phyloP scores from a whole-genome alignment of 2,329 filamentous ascomycete genomes.

The Fusarium anguioides region DNA sequence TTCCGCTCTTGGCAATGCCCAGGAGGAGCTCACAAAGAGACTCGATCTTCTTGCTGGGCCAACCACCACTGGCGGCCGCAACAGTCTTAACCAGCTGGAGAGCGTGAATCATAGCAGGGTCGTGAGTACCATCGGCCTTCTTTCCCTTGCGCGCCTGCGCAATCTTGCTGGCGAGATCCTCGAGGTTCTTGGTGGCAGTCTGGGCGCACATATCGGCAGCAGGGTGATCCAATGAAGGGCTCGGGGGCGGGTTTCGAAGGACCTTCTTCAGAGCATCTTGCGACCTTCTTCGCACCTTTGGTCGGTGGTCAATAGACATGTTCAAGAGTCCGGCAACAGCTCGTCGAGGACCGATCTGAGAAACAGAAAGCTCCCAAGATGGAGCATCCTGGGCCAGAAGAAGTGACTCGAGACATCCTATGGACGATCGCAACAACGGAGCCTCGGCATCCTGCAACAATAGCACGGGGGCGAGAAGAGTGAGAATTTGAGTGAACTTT shows the following conservation, averaged over 20 bases:
- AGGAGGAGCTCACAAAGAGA: slow-evolving; percentile 88
- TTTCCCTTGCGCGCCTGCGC: slow-evolving; percentile 69
- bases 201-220: slow-evolving; percentile 97
- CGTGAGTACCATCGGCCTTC: slow-evolving; percentile 73
- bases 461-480: slow-evolving; percentile 84
- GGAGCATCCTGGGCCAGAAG: slow-evolving; percentile 87
- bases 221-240: slow-evolving; percentile 91
- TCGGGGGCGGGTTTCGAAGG: slow-evolving; percentile 86
- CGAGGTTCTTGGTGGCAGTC: slow-evolving; percentile 83
- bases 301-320: slow-evolving; percentile 85
- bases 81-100: slow-evolving; percentile 93
- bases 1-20: slow-evolving; percentile 87
- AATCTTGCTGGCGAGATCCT: slow-evolving; percentile 75
- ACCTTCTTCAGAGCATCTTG: slow-evolving; percentile 89
- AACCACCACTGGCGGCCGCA: slow-evolving; percentile 86
- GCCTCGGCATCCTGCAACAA: slow-evolving; percentile 85
- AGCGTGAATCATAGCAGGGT: slow-evolving; percentile 89
- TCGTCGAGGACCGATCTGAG: slow-evolving; percentile 84
- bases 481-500: slow-evolving; percentile 94
- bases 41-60: slow-evolving; percentile 97
- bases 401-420: slow-evolving; percentile 93
- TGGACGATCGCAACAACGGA: slow-evolving; percentile 84
- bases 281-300: slow-evolving; percentile 93
- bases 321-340: slow-evolving; percentile 88
- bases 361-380: slow-evolving; percentile 87